These are phyloP conservation scores for Saccharata proteae DNA, from an alignment of 2,329 filamentous ascomycete species.

Conservation along the genomic window DNA sequence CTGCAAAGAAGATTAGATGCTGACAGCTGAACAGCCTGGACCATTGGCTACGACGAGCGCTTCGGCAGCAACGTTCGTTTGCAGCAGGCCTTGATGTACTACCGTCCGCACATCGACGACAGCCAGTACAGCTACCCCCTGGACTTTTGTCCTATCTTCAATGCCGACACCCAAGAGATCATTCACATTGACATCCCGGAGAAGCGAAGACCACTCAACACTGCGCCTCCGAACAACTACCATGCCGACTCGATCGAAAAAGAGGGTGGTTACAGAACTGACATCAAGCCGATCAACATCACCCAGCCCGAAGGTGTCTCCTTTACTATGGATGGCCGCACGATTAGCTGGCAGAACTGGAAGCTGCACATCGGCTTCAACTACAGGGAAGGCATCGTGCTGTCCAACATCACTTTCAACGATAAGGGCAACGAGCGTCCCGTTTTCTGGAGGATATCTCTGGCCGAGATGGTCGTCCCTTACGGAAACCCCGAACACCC, in stretches of 20 bases:
- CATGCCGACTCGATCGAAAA: conserved; percentile 60
- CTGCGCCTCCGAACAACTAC: conserved; percentile 65
- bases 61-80: conserved; percentile 68
- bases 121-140: conserved; percentile 85
- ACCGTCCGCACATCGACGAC: conserved; percentile 72
- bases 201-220: conserved; percentile 62
- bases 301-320: conserved; percentile 82
- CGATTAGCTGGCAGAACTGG: conserved; percentile 86
- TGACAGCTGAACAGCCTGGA: conserved; percentile 52
- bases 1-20: too few species aligned
- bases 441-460: conserved; percentile 77
- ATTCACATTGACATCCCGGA: conserved; percentile 75
- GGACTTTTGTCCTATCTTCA: conserved; percentile 89
- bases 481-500: conserved; percentile 73
- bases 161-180: conserved; percentile 65
- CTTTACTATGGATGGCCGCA: conserved; percentile 63
- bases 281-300: conserved; percentile 78
- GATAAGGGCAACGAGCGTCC: conserved; percentile 66
- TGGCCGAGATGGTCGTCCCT: conserved; percentile 90
- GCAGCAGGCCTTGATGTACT: conserved; percentile 94
- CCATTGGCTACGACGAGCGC: conserved; percentile 85
- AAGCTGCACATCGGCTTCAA: conserved; percentile 90
- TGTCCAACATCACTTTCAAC: conserved; percentile 83
- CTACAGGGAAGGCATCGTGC: conserved; percentile 80
- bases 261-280: conserved; percentile 61